phyloP scores from a whole-genome alignment of 768 basidiomycete species.

The Russula compacta region DNA sequence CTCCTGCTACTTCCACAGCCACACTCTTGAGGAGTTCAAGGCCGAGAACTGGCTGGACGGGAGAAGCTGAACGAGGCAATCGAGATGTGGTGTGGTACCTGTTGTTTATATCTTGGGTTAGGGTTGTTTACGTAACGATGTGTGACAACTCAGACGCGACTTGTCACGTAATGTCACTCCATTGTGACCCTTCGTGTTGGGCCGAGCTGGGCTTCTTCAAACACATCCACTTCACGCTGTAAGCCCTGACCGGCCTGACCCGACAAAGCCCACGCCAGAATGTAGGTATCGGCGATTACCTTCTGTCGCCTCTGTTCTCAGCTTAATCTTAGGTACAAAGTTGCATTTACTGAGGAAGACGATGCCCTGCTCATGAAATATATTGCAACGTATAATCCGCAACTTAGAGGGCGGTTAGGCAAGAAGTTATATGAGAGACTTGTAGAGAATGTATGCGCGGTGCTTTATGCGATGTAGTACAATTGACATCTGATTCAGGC shows the following conservation, averaged over 20 bases:
- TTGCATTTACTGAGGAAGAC: slow-evolving; percentile 32
- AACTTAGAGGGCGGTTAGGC: slow-evolving; percentile 36
- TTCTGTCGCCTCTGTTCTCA: neutral
- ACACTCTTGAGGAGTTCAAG: slow-evolving; percentile 16
- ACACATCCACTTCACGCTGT: neutral
- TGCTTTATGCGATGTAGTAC: neutral
- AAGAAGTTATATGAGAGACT: slow-evolving; percentile 36
- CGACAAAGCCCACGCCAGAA: neutral
- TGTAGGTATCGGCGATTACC: neutral
- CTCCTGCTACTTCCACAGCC: slow-evolving; percentile 35
- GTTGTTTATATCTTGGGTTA: neutral
- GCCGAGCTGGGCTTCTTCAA: neutral
- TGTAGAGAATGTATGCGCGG: slow-evolving; percentile 37
- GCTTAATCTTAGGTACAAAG: neutral
- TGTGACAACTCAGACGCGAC: neutral
- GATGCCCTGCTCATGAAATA: slow-evolving; percentile 38
- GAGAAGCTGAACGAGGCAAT: neutral
- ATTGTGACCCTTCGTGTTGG: neutral
- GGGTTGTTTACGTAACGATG: neutral
- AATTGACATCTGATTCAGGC: slow-evolving; percentile 26
- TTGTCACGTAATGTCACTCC: neutral
- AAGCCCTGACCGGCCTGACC: neutral
- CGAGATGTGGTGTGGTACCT: too few species aligned
- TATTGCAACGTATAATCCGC: slow-evolving; percentile 41
- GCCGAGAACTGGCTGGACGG: neutral